These are phyloP conservation scores for Geotrichum ghanense DNA, from an alignment of 805 yeast genomes.

Conservation along the genomic window DNA sequence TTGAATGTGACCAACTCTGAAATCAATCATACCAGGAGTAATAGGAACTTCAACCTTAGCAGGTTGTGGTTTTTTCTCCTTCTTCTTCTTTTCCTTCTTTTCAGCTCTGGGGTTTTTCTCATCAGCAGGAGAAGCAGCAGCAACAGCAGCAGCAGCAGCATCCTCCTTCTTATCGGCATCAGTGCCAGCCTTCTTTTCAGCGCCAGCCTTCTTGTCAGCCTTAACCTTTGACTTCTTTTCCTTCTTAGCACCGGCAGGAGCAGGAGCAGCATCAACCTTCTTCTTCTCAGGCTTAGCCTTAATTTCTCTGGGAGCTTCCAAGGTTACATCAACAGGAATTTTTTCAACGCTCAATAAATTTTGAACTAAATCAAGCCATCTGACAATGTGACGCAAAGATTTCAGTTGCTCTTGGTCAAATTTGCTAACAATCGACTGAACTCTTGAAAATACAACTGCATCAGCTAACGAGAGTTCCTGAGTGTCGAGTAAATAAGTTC, in stretches of 20 bases:
- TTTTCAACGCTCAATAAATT: slow-evolving; percentile 38
- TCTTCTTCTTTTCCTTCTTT: slow-evolving; percentile 31
- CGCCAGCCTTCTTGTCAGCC: slow-evolving; percentile 9
- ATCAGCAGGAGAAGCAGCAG: slow-evolving; percentile 21
- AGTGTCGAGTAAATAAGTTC: slow-evolving; percentile 63
- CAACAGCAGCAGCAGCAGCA: slow-evolving; percentile 10
- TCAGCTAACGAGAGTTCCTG: slow-evolving; percentile 56
- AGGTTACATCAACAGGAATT: slow-evolving; percentile 44
- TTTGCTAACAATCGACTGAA: slow-evolving; percentile 46
- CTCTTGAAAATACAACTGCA: slow-evolving; percentile 52
- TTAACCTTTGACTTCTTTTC: slow-evolving; percentile 22
- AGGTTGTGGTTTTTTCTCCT: slow-evolving; percentile 41
- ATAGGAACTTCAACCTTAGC: slow-evolving; percentile 46
- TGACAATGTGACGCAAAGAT: slow-evolving; percentile 66
- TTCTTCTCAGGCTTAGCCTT: slow-evolving; percentile 34
- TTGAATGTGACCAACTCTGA: slow-evolving; percentile 93
- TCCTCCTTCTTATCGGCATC: slow-evolving; percentile 9
- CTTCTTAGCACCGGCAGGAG: slow-evolving; percentile 9
- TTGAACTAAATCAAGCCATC: slow-evolving; percentile 91
- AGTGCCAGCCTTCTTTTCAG: slow-evolving; percentile 19
- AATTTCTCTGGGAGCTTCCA: slow-evolving; percentile 64
- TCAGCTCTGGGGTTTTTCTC: no score
- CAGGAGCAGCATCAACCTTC: slow-evolving; percentile 25
- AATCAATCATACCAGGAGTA: slow-evolving; percentile 75
- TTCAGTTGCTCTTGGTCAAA: slow-evolving; percentile 51